Conservation (phyloP, 805 yeast genomes). For the Yamadazyma endophytica region DNA sequence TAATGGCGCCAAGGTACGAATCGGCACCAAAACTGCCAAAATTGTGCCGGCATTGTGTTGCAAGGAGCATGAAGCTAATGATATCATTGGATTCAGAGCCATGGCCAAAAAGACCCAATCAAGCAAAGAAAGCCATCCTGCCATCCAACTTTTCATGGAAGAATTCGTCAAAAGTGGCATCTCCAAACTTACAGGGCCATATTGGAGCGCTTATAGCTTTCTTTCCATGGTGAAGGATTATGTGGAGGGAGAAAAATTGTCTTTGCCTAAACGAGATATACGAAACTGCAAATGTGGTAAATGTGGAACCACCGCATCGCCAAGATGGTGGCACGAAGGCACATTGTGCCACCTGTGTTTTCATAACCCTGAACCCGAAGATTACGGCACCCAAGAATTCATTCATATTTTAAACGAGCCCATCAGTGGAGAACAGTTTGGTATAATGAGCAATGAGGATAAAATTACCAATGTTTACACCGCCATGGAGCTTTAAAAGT, state of each 20-base stretch:
- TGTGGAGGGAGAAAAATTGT: conserved; percentile 10
- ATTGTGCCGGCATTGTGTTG: conserved; percentile 45
- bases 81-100: conserved; percentile 15
- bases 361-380: conserved; percentile 1
- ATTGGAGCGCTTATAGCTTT: conserved; percentile 27
- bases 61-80: conserved; percentile 27
- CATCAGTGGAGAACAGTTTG: conserved; percentile 28
- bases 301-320: conserved; percentile 20
- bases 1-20: conserved; percentile 18
- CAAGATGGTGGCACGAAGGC: conserved; percentile 32
- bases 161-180: conserved; percentile 21
- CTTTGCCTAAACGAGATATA: background rate
- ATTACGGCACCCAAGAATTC: conserved; percentile 12
- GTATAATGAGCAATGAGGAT: conserved; percentile 23
- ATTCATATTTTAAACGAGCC: conserved; percentile 23
- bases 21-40: conserved; percentile 31
- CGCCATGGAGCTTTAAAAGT: conserved; percentile 1
- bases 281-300: conserved; percentile 3
- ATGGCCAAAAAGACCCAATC: conserved; percentile 25
- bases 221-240: conserved; percentile 16
- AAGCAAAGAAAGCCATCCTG: conserved; percentile 27
- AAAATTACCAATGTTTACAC: conserved; percentile 10
- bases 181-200: conserved; percentile 26
- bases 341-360: too few relatives aligned
- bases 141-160: conserved; percentile 36